Conservation (phyloP, 176 grass and related monocot species). For the Zea mays region DNA sequence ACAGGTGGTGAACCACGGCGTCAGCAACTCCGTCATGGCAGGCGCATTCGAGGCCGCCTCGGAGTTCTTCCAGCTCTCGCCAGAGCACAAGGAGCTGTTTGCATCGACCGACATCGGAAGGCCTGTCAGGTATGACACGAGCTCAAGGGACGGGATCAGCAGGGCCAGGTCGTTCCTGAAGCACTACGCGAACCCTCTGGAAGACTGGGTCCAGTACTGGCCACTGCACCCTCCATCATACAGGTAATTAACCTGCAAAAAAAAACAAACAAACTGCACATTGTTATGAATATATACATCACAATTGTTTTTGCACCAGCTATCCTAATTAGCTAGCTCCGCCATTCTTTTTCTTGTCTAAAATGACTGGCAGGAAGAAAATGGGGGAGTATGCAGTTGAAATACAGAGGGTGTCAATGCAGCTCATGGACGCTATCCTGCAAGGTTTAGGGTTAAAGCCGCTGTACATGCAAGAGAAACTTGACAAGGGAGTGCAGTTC, state of each 20-base stretch:
- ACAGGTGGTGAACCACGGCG: conserved; percentile 73
- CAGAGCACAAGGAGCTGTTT: conserved; percentile 52
- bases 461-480: conserved; percentile 50
- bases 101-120: conserved; percentile 46
- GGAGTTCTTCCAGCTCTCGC: conserved; percentile 55
- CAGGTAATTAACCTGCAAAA: conserved; percentile 48
- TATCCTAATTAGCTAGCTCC: conserved; percentile 2
- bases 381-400: conserved; percentile 59
- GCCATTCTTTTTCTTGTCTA: background rate
- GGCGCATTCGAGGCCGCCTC: conserved; percentile 56
- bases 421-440: conserved; percentile 53
- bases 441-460: conserved; percentile 60
- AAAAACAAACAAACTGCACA: background rate
- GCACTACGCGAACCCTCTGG: conserved; percentile 69
- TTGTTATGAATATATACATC: background rate
- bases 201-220: conserved; percentile 61
- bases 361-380: conserved; percentile 43
- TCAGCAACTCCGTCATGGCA: conserved; percentile 48
- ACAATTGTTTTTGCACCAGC: background rate
- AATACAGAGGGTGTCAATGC: conserved; percentile 45
- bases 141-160: conserved; percentile 38
- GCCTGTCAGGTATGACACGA: conserved; percentile 65
- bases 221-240: conserved; percentile 53
- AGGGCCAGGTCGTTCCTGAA: conserved; percentile 64
- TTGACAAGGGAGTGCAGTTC: conserved; percentile 62